Evolutionary conservation across 768 basidiomycete species (phyloP).

Genomic region (Termitomyces titanicus): DNA sequence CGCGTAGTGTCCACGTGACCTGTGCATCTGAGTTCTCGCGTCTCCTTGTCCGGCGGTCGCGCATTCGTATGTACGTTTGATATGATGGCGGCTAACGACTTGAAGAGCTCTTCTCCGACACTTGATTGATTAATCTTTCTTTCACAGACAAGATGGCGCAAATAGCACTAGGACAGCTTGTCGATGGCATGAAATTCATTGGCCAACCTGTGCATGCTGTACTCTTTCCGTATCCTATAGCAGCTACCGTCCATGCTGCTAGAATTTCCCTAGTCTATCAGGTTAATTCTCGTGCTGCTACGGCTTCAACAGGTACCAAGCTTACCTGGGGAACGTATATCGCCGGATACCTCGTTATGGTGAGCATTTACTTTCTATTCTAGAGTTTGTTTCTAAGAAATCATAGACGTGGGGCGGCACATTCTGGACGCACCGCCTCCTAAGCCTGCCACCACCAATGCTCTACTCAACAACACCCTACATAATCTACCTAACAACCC

Average conservation of each 20-base stretch:
- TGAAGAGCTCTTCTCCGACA: not conserved
- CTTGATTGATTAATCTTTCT: not conserved
- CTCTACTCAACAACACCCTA: constrained; percentile 42
- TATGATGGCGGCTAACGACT: too few species aligned
- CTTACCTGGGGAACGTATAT: constrained; percentile 43
- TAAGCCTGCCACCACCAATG: constrained; percentile 43
- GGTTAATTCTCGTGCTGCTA: constrained; percentile 24
- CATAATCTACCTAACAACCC: constrained; percentile 45
- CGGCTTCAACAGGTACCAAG: constrained; percentile 9
- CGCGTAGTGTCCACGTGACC: too few species aligned
- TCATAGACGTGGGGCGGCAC: constrained; percentile 46
- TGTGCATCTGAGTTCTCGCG: too few species aligned
- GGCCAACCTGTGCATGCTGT: constrained; percentile 32
- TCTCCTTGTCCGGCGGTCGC: too few species aligned
- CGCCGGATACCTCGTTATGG: constrained; percentile 45
- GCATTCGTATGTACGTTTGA: too few species aligned
- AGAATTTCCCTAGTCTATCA: constrained; percentile 44
- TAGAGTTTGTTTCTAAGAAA: not conserved
- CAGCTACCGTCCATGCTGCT: constrained; percentile 40
- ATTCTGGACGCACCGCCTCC: constrained; percentile 37
- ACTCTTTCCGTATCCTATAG: constrained; percentile 38
- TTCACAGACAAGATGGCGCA: not conserved
- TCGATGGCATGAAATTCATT: constrained; percentile 7
- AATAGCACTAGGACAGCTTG: not conserved
- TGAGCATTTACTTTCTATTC: constrained; percentile 13